phyloP scores from a whole-genome alignment of 805 yeast species.

The Diddensiella transvaalensis region DNA sequence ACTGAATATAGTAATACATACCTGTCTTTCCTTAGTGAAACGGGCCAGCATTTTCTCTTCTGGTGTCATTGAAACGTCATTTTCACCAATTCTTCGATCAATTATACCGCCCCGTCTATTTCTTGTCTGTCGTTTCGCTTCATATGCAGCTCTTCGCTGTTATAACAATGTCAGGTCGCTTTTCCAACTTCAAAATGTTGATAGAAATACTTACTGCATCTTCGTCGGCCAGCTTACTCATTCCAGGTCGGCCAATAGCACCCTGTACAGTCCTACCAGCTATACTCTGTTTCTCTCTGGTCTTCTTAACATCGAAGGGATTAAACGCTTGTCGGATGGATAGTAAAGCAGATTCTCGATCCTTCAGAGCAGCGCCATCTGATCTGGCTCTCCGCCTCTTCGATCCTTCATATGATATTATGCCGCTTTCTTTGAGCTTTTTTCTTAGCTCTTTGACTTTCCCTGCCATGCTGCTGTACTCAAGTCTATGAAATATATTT shows the following conservation, averaged over 20 bases:
- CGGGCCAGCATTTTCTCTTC: constrained; percentile 96
- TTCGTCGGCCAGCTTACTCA: constrained; percentile 65
- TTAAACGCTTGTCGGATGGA: constrained; percentile 80
- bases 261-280: constrained; percentile 42
- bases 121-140: constrained; percentile 53
- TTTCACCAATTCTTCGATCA: constrained; percentile 93
- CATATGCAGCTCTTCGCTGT: constrained; percentile 56
- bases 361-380: constrained; percentile 38
- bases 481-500: not conserved
- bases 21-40: constrained; percentile 73
- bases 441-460: not conserved
- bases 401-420: not conserved
- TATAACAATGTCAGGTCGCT: constrained; percentile 7
- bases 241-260: constrained; percentile 65
- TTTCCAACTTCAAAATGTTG: not conserved
- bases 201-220: constrained; percentile 31
- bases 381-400: not conserved
- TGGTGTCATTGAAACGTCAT: constrained; percentile 60
- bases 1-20: not conserved
- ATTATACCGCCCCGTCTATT: constrained; percentile 74
- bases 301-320: constrained; percentile 79
- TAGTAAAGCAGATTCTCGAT: constrained; percentile 51
- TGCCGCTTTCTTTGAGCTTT: not conserved
- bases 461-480: not conserved
- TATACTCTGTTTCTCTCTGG: constrained; percentile 55